phyloP scores from a whole-genome alignment of 441 rosid species.

The Pelargonium citronellum region DNA sequence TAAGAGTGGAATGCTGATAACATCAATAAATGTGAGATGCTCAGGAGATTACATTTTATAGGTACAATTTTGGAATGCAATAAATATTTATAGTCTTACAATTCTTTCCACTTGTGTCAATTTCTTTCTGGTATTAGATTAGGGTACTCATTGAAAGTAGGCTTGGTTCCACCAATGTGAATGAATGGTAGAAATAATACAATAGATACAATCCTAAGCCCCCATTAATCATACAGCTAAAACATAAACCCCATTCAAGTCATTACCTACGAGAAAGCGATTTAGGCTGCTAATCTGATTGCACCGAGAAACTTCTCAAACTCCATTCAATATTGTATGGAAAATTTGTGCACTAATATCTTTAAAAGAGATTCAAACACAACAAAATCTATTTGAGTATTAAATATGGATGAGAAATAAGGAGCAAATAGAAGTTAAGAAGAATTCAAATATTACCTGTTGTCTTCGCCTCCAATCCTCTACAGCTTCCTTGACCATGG shows the following conservation, averaged over 20 bases:
- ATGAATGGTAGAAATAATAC: background rate
- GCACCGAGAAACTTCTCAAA: background rate
- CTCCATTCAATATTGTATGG: background rate
- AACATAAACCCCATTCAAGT: background rate
- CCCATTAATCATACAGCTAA: background rate
- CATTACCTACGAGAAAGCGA: background rate
- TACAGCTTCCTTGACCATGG: constrained; percentile 80
- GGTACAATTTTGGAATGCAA: background rate
- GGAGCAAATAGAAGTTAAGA: background rate
- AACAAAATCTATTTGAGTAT: background rate
- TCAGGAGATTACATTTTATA: background rate
- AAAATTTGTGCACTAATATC: background rate
- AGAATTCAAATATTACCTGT: constrained; percentile 44
- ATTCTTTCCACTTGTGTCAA: background rate
- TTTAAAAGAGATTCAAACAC: background rate
- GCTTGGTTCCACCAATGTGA: background rate
- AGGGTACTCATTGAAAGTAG: background rate
- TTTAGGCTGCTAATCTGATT: background rate
- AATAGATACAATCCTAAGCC: background rate
- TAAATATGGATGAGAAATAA: background rate
- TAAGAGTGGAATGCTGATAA: background rate
- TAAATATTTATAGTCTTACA: background rate
- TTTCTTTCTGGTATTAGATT: background rate
- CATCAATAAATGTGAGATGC: background rate
- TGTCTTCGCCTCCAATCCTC: constrained; percentile 84